phyloP scores from a whole-genome alignment of 768 basidiomycete genomes.

The Kwoniella sp. region DNA sequence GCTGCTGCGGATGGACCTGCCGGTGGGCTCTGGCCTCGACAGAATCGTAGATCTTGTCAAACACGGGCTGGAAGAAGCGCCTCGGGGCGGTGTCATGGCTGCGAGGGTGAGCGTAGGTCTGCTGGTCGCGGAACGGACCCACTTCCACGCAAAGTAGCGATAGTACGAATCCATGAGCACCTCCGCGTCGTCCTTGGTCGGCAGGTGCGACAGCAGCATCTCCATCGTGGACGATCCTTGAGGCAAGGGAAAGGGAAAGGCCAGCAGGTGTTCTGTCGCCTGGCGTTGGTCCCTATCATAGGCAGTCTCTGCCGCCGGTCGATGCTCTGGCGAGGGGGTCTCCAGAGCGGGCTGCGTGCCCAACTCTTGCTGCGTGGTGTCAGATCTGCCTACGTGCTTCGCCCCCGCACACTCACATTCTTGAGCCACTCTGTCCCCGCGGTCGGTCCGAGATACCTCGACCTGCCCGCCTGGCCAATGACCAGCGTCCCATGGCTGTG shows the following conservation, averaged over 20 bases:
- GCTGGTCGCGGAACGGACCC: constrained; percentile 4
- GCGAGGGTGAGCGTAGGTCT: not conserved
- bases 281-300: not conserved
- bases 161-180: constrained; percentile 22
- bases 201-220: constrained; percentile 7
- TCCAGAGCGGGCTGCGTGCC: not conserved
- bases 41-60: constrained; percentile 9
- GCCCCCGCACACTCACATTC: constrained; percentile 15
- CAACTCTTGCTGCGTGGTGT: constrained; percentile 19
- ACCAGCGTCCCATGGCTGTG: constrained; percentile 30
- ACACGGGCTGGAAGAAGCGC: constrained; percentile 5
- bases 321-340: constrained; percentile 1
- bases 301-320: not conserved
- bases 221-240: not conserved
- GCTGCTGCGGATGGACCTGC: constrained; percentile 13
- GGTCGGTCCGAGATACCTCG: constrained; percentile 26
- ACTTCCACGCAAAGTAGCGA: constrained; percentile 30
- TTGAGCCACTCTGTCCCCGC: constrained; percentile 31
- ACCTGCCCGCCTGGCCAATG: constrained; percentile 15
- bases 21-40: not conserved
- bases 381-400: not conserved
- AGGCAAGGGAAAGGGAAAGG: constrained; percentile 12
- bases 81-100: constrained; percentile 24
- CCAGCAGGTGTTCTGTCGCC: not conserved
- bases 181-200: constrained; percentile 19